phyloP scores from a whole-genome alignment of 108 stramenopile genomes.

The Stephanodiscus triporus region DNA sequence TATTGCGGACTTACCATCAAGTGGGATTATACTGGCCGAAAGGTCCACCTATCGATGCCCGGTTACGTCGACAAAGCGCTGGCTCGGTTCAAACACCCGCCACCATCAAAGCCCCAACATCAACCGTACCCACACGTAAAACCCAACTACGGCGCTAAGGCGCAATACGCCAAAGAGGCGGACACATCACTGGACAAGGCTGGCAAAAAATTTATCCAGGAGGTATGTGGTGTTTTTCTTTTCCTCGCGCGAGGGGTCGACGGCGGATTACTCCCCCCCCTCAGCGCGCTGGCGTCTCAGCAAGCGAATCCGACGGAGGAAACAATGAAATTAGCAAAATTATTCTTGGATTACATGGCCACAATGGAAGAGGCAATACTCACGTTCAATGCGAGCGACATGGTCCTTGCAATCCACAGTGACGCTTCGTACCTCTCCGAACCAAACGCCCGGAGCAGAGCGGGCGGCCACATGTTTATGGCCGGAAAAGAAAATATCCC shows the following conservation, averaged over 20 bases:
- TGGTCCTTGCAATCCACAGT: neutral
- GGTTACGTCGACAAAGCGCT: neutral
- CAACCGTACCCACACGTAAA: neutral
- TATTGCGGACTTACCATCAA: neutral
- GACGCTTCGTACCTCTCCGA: neutral
- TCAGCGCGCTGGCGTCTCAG: neutral
- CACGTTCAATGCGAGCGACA: neutral
- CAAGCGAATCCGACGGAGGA: neutral
- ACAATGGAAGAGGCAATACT: neutral
- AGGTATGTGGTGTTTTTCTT: neutral
- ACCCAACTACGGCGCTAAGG: neutral
- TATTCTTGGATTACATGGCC: neutral
- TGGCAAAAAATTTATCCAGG: neutral
- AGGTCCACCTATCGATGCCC: neutral
- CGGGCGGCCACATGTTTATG: neutral
- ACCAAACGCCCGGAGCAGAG: neutral
- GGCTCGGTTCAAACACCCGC: neutral
- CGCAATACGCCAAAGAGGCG: neutral
- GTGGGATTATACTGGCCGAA: neutral
- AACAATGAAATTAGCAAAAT: neutral
- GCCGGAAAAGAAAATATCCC: neutral
- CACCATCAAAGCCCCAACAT: neutral
- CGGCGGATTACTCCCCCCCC: neutral
- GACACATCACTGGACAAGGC: neutral
- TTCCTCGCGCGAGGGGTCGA: neutral